Evolutionary conservation across 2,329 filamentous ascomycete species (phyloP).

Genomic region (Cordyceps farinosa): DNA sequence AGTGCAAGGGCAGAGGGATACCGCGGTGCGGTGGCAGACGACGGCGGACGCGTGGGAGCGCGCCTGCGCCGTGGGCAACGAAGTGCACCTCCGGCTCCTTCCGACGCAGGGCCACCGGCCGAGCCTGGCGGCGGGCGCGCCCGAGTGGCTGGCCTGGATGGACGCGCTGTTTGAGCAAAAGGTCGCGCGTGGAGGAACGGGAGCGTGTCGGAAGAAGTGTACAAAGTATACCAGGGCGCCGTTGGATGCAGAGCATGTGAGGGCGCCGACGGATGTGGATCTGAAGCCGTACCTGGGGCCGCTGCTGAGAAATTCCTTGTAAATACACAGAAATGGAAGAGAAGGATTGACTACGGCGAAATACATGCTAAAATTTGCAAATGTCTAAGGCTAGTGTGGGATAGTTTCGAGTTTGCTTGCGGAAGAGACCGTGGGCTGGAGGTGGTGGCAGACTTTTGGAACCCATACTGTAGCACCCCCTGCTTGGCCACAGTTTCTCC

Average conservation of each 20-base stretch:
- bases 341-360: no score
- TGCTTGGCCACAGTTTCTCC: no score
- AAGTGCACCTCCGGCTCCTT: conserved; percentile 17
- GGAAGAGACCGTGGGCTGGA: no score
- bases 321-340: no score
- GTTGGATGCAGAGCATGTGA: neutral
- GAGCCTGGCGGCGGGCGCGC: conserved; percentile 1
- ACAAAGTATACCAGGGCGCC: conserved; percentile 1
- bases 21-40: conserved; percentile 7
- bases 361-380: no score
- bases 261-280: conserved; percentile 6
- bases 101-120: conserved; percentile 8
- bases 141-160: conserved; percentile 14
- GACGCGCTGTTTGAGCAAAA: conserved; percentile 12
- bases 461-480: no score
- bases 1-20: conserved; percentile 17
- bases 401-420: no score
- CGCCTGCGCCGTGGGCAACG: conserved; percentile 16
- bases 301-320: neutral
- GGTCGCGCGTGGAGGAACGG: neutral
- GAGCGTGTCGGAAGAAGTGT: neutral
- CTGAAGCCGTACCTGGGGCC: neutral
- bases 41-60: conserved; percentile 9
- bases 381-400: no score
- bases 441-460: no score